These are phyloP conservation scores for Dryas alaskensis DNA, from an alignment of 306 rosid species.

Conservation along the genomic window DNA sequence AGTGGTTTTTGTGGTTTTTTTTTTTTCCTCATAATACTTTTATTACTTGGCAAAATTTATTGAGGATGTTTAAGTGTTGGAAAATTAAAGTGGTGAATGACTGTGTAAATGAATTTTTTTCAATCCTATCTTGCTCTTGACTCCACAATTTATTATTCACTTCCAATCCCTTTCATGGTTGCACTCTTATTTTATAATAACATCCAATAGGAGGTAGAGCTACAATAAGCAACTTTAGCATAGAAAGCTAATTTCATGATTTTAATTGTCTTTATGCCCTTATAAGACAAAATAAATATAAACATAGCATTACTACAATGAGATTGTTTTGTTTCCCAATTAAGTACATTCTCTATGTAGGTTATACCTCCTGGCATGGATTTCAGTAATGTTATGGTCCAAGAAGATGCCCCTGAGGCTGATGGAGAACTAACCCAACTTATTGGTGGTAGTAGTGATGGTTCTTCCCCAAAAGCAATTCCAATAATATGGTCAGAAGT, in stretches of 20 bases:
- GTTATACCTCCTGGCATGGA: constrained; percentile 97
- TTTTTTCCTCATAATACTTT: too few species aligned
- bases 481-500: constrained; percentile 83
- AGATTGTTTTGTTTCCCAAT: background rate
- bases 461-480: constrained; percentile 63
- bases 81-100: background rate
- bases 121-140: background rate
- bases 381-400: constrained; percentile 72
- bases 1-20: background rate
- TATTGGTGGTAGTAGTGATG: constrained; percentile 39
- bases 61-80: background rate
- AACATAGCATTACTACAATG: background rate
- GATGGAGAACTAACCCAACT: constrained; percentile 67
- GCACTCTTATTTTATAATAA: background rate
- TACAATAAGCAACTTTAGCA: constrained; percentile 1
- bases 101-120: background rate
- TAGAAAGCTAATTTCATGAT: background rate
- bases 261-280: background rate
- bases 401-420: constrained; percentile 62
- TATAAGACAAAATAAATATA: background rate
- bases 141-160: background rate
- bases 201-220: background rate
- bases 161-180: background rate
- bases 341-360: constrained; percentile 37
- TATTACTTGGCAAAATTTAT: background rate